Evolutionary conservation across 2,329 filamentous ascomycete species (phyloP).

Genomic region (Monosporascus ibericus): DNA sequence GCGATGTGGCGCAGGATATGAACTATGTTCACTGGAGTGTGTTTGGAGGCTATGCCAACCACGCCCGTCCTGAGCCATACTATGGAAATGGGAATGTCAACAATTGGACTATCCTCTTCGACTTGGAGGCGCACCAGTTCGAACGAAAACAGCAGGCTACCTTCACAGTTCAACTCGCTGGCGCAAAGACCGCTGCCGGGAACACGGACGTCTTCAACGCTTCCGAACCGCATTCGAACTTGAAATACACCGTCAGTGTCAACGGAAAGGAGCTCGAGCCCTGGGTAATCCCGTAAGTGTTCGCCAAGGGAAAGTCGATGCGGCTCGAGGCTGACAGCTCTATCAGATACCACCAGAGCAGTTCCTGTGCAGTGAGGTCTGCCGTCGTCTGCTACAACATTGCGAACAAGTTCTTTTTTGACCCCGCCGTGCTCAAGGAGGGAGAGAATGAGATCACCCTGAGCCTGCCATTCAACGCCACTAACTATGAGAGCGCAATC

Average conservation of each 20-base stretch:
- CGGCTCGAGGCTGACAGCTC: background rate
- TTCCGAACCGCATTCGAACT: conserved; percentile 44
- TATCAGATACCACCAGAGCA: conserved; percentile 42
- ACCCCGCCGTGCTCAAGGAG: conserved; percentile 38
- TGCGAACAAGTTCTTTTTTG: conserved; percentile 53
- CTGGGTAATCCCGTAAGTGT: conserved; percentile 46
- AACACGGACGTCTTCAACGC: conserved; percentile 55
- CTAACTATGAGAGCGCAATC: conserved; percentile 51
- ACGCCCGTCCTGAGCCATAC: conserved; percentile 34
- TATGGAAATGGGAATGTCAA: conserved; percentile 40
- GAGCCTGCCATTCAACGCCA: conserved; percentile 53
- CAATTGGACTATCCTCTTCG: conserved; percentile 55
- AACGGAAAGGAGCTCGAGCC: conserved; percentile 38
- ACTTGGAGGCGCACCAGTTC: conserved; percentile 36
- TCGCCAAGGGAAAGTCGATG: too few species aligned
- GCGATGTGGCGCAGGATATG: conserved; percentile 41
- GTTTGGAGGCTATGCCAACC: conserved; percentile 51
- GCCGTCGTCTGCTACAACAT: conserved; percentile 57
- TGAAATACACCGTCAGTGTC: conserved; percentile 39
- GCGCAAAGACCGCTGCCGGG: conserved; percentile 49
- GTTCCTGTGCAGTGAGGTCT: conserved; percentile 55
- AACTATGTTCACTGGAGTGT: conserved; percentile 64
- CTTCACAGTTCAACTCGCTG: conserved; percentile 57
- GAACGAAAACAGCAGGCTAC: conserved; percentile 40
- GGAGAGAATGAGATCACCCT: conserved; percentile 51